phyloP scores from a whole-genome alignment of 768 basidiomycete species.

The Kwoniella europaea region DNA sequence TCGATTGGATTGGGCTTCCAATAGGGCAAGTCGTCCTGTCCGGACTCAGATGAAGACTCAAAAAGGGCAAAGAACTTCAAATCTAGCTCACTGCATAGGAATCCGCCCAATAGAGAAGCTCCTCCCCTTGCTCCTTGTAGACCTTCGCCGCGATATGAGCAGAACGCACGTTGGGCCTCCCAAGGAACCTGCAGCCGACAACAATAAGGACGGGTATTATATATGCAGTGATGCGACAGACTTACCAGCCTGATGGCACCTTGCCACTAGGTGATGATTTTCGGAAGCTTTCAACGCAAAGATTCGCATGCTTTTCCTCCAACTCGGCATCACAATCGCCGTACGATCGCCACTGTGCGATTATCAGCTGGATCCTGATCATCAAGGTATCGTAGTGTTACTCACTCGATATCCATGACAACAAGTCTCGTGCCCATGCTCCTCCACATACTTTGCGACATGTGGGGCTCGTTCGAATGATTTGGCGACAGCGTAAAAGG shows the following conservation, averaged over 20 bases:
- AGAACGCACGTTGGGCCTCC: slow-evolving; percentile 17
- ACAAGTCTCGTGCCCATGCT: slow-evolving; percentile 31
- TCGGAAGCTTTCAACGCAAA: slow-evolving; percentile 26
- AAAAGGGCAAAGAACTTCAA: no score
- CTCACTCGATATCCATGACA: slow-evolving; percentile 21
- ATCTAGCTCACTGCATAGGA: slow-evolving; percentile 12
- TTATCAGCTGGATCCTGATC: no score
- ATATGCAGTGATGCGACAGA: neutral
- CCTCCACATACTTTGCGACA: slow-evolving; percentile 26
- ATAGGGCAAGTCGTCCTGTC: slow-evolving; percentile 29
- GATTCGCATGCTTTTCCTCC: slow-evolving; percentile 26
- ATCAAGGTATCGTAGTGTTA: neutral
- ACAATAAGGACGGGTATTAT: slow-evolving; percentile 20
- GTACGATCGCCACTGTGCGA: slow-evolving; percentile 21
- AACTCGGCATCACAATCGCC: slow-evolving; percentile 8
- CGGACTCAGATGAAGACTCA: no score
- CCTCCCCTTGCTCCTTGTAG: slow-evolving; percentile 30
- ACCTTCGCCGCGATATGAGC: slow-evolving; percentile 31
- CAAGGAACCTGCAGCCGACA: neutral
- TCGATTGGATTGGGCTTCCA: slow-evolving; percentile 23
- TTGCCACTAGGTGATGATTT: slow-evolving; percentile 21
- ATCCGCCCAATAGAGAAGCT: slow-evolving; percentile 22
- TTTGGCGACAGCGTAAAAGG: slow-evolving; percentile 43
- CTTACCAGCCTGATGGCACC: slow-evolving; percentile 23
- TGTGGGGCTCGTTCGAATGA: slow-evolving; percentile 34